Evolutionary conservation across 108 stramenopile genomes (phyloP).

Genomic region (Cyclotella kingstonii): DNA sequence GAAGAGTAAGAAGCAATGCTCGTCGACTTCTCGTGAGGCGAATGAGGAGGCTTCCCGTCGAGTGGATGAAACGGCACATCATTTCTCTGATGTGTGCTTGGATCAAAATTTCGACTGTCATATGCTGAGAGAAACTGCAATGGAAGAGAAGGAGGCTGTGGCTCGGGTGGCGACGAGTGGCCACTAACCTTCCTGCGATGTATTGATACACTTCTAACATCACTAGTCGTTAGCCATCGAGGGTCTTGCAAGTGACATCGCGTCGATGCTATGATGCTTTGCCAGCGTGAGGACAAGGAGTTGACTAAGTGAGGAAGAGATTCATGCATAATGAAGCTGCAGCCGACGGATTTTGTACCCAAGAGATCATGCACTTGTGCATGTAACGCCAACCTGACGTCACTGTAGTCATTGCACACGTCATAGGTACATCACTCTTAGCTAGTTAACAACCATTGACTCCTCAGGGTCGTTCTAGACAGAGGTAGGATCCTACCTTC

Average conservation of each 20-base stretch:
- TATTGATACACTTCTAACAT: neutral
- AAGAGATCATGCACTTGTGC: too few species aligned
- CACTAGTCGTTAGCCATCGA: neutral
- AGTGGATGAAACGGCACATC: constrained; percentile 57
- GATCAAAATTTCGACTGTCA: constrained; percentile 55
- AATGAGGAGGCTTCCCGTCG: constrained; percentile 54
- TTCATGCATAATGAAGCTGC: too few species aligned
- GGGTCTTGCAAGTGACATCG: neutral
- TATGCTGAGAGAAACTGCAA: constrained; percentile 28
- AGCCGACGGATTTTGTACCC: too few species aligned
- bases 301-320: too few species aligned
- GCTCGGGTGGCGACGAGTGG: neutral
- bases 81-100: constrained; percentile 59
- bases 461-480: too few species aligned
- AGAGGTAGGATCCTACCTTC: too few species aligned
- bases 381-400: too few species aligned
- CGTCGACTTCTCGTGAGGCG: constrained; percentile 6
- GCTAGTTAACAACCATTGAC: too few species aligned
- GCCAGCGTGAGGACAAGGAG: neutral
- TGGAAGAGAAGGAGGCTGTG: constrained; percentile 1
- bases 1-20: constrained; percentile 15
- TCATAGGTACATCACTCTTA: too few species aligned
- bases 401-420: too few species aligned
- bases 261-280: neutral
- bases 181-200: neutral